Evolutionary conservation across 73 alveolate genomes (phyloP).

Genomic region (Tetrahymena borealis): DNA sequence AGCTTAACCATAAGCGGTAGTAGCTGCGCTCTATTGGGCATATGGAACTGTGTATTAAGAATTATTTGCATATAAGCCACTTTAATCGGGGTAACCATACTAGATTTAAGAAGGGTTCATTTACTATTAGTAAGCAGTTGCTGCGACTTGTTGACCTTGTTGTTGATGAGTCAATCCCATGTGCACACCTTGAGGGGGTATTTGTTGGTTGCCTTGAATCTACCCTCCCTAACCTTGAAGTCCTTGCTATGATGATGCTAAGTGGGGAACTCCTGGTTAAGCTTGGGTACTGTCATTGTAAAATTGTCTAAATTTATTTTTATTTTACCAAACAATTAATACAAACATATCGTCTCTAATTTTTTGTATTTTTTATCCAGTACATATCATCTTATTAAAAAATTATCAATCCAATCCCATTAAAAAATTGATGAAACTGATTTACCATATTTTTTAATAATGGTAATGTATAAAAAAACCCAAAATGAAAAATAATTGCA

Average conservation of each 20-base stretch:
- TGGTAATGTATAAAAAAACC: too few species aligned
- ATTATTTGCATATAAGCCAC: background rate
- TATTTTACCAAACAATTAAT: too few species aligned
- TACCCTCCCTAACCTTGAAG: background rate
- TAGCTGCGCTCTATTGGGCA: background rate
- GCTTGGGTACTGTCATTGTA: background rate
- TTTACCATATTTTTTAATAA: too few species aligned
- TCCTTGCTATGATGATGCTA: background rate
- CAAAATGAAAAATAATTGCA: too few species aligned
- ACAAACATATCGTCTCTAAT: too few species aligned
- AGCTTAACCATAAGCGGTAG: conserved; percentile 2
- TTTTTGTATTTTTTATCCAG: too few species aligned
- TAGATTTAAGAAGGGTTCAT: background rate
- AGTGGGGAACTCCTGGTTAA: background rate
- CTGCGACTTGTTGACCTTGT: background rate
- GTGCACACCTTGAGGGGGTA: background rate
- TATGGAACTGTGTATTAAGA: background rate
- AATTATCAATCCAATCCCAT: too few species aligned
- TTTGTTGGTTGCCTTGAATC: background rate
- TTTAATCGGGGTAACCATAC: background rate
- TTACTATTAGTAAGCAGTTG: background rate
- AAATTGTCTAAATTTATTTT: background rate
- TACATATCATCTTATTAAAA: too few species aligned
- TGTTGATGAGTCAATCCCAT: background rate
- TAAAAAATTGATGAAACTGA: too few species aligned